Percentiles rank a stretch among this genome's conserved stretches.
These are phyloP conservation scores for Pyricularia sp. DNA, from an alignment of 2,329 filamentous ascomycete genomes.

Conservation along the genomic window DNA sequence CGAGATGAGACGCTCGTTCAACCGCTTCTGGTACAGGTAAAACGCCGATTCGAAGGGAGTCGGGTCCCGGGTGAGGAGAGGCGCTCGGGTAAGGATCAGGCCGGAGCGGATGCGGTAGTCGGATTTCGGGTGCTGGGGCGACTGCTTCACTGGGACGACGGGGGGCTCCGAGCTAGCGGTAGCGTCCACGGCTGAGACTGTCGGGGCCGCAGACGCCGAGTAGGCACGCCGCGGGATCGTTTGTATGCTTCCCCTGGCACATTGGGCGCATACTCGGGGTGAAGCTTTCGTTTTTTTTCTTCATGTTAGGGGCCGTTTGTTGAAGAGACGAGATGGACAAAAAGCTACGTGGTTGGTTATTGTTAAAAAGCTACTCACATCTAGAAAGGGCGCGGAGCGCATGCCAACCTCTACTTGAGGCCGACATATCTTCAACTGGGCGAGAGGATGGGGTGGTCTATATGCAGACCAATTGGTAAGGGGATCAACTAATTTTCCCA, in stretches of 20 bases:
- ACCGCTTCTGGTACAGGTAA: slow-evolving; percentile 93
- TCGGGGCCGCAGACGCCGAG: slow-evolving; percentile 11
- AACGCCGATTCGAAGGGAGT: slow-evolving; percentile 86
- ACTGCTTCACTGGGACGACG: slow-evolving; percentile 8
- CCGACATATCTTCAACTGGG: slow-evolving; percentile 31
- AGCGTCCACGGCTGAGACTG: not conserved
- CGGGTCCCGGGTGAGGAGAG: slow-evolving; percentile 74
- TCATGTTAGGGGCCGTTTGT: not conserved
- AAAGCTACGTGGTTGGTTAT: not conserved
- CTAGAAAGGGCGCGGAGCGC: slow-evolving; percentile 29
- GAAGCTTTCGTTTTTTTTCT: slow-evolving; percentile 10
- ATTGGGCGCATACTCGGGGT: slow-evolving; percentile 23
- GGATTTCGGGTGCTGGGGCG: not conserved
- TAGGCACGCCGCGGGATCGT: slow-evolving; percentile 17
- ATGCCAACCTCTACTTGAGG: slow-evolving; percentile 46
- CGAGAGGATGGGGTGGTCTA: not conserved
- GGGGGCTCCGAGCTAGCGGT: not conserved
- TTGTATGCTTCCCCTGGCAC: slow-evolving; percentile 21
- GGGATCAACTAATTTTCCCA: not conserved
- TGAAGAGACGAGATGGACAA: not conserved
- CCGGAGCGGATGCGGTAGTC: slow-evolving; percentile 50
- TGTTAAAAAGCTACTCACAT: not conserved
- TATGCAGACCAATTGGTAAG: not conserved
- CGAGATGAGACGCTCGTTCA: slow-evolving; percentile 84
- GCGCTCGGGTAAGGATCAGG: slow-evolving; percentile 79